These are phyloP conservation scores for Suillus subalutaceus DNA, from an alignment of 768 basidiomycete genomes.

Conservation along the genomic window DNA sequence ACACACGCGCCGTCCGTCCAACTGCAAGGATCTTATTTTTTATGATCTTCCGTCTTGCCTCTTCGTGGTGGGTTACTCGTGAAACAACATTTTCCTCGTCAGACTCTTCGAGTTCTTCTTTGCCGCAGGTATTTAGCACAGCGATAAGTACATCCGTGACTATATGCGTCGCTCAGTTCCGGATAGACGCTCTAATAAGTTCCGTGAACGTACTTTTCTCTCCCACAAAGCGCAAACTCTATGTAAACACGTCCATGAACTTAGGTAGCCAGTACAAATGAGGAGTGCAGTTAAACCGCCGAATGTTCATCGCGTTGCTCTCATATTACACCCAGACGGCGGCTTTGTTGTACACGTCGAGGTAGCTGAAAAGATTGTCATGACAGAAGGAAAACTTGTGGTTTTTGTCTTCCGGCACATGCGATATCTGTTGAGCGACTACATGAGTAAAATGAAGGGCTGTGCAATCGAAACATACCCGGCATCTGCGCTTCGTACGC, in stretches of 20 bases:
- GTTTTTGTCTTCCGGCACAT: slow-evolving; percentile 99
- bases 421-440: slow-evolving; percentile 63
- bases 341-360: slow-evolving; percentile 98
- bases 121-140: slow-evolving; percentile 92
- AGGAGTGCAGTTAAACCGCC: slow-evolving; percentile 81
- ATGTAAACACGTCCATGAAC: slow-evolving; percentile 99
- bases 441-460: not conserved
- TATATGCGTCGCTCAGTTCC: slow-evolving; percentile 34
- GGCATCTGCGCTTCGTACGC: slow-evolving; percentile 99
- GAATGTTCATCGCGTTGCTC: slow-evolving; percentile 71
- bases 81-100: slow-evolving; percentile 58
- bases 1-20: slow-evolving; percentile 39
- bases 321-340: slow-evolving; percentile 89
- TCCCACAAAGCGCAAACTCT: slow-evolving; percentile 97
- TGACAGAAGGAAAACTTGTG: slow-evolving; percentile 97
- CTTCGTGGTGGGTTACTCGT: slow-evolving; percentile 40
- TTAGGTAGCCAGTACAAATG: slow-evolving; percentile 99
- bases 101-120: slow-evolving; percentile 71
- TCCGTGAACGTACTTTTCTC: slow-evolving; percentile 76
- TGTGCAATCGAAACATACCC: slow-evolving; percentile 63
- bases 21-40: slow-evolving; percentile 41
- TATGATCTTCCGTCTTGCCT: slow-evolving; percentile 84
- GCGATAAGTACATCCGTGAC: slow-evolving; percentile 99
- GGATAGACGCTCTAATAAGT: not conserved
- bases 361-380: slow-evolving; percentile 99